Evolutionary conservation across 2,329 filamentous ascomycete species (phyloP).

Genomic region (Blastomyces parvus): DNA sequence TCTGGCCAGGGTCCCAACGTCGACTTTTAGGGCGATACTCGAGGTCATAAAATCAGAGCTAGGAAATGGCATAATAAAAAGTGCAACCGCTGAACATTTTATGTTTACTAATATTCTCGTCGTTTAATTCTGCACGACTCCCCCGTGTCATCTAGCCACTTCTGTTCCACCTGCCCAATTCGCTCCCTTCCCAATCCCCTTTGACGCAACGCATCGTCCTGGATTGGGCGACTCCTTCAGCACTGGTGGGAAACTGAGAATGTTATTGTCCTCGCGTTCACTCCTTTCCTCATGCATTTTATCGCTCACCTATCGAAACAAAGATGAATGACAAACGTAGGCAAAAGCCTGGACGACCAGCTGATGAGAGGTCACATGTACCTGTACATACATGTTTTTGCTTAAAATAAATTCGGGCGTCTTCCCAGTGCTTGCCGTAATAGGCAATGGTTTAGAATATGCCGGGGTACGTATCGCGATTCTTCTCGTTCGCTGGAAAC

Average conservation of each 20-base stretch:
- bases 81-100: not conserved
- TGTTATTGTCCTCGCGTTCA: not conserved
- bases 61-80: not conserved
- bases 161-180: not conserved
- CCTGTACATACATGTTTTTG: not conserved
- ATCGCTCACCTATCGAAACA: not conserved
- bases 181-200: no score
- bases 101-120: not conserved
- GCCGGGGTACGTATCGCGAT: not conserved
- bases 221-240: not conserved
- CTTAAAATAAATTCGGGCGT: not conserved
- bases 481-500: not conserved
- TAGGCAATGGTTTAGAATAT: not conserved
- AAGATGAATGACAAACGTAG: not conserved
- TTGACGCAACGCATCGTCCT: not conserved
- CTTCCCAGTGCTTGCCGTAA: not conserved
- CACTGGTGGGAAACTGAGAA: not conserved
- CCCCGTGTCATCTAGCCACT: not conserved
- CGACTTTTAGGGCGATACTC: not conserved
- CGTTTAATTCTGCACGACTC: not conserved
- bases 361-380: not conserved
- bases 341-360: not conserved
- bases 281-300: not conserved
- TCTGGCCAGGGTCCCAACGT: not conserved
- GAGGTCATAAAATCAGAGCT: not conserved